phyloP scores from a whole-genome alignment of 129 eudicot genomes.

The Saposhnikovia divaricata region DNA sequence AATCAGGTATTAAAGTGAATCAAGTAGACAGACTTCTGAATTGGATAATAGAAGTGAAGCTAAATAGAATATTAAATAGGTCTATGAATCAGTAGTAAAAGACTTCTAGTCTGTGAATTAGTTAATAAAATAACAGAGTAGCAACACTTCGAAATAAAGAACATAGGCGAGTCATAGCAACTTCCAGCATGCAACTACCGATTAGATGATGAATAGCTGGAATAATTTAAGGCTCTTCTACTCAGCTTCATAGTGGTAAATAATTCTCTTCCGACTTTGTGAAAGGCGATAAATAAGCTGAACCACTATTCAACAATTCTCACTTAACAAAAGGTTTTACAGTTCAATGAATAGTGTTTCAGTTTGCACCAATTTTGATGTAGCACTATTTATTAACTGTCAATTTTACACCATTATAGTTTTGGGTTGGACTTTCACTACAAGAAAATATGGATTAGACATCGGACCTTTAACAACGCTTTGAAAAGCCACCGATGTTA shows the following conservation, averaged over 20 bases:
- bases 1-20: neutral
- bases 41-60: neutral
- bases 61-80: neutral
- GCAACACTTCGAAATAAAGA: neutral
- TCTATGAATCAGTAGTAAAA: neutral
- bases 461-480: no score
- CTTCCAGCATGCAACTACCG: neutral
- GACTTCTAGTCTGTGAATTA: neutral
- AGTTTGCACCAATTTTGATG: no score
- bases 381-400: no score
- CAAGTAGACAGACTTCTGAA: neutral
- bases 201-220: neutral
- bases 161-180: neutral
- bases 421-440: no score
- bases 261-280: neutral
- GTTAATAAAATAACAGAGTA: no score
- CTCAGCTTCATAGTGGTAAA: neutral
- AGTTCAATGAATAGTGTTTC: no score
- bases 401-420: no score
- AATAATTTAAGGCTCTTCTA: neutral
- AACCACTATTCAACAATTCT: no score
- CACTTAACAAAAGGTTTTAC: neutral
- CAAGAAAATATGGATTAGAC: no score
- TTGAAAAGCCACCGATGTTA: no score
- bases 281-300: neutral